Evolutionary conservation across 768 basidiomycete species (phyloP).

Genomic region (Termitomyces sp.): DNA sequence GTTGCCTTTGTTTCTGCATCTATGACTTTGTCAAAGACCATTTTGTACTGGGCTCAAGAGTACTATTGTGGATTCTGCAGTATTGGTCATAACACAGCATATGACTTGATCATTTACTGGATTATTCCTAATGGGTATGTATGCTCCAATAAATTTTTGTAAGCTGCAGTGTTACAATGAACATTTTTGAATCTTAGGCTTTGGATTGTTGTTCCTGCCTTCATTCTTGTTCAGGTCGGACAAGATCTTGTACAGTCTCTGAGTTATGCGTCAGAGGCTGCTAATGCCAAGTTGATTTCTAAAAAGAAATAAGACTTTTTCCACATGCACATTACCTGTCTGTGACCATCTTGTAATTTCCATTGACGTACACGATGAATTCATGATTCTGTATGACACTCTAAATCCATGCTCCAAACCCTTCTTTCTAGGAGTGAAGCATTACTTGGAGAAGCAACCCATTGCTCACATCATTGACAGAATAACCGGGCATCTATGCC

Average conservation of each 20-base stretch:
- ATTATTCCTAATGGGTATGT: constrained; percentile 82
- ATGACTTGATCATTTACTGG: constrained; percentile 57
- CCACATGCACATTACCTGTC: neutral
- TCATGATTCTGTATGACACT: too few species aligned
- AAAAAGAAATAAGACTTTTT: constrained; percentile 15
- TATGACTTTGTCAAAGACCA: constrained; percentile 86
- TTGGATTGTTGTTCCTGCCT: constrained; percentile 73
- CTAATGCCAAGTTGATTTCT: constrained; percentile 18
- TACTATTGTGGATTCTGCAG: constrained; percentile 73
- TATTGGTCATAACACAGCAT: constrained; percentile 66
- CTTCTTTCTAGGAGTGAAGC: too few species aligned
- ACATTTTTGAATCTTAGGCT: constrained; percentile 35
- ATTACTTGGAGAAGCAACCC: neutral
- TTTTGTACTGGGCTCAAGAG: constrained; percentile 80
- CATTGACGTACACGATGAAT: neutral
- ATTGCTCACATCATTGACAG: neutral
- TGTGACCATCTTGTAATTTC: neutral
- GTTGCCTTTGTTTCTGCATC: constrained; percentile 68
- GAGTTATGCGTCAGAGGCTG: constrained; percentile 20
- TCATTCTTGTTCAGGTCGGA: constrained; percentile 59
- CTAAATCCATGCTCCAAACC: too few species aligned
- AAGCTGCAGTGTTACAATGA: neutral
- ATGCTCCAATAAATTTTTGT: constrained; percentile 19
- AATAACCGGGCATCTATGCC: neutral
- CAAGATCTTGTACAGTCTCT: constrained; percentile 56